phyloP scores from a whole-genome alignment of 129 eudicot genomes.

The Escallonia rubra region DNA sequence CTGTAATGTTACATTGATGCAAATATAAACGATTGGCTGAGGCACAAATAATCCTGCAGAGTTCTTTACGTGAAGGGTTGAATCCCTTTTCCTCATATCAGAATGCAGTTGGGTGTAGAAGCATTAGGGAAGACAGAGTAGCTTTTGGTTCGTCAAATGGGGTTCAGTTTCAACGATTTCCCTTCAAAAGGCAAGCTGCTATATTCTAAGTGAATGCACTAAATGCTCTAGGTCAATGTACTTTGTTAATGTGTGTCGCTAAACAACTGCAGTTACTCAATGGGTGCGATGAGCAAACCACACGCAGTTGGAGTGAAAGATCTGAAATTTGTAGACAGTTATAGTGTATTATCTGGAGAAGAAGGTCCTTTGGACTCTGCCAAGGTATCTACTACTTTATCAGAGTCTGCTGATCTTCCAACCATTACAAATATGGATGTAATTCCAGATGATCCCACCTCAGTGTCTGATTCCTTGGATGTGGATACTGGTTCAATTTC shows the following conservation, averaged over 20 bases:
- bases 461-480: conserved; percentile 31
- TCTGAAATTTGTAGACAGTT: conserved; percentile 25
- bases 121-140: conserved; percentile 29
- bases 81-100: conserved; percentile 24
- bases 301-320: conserved; percentile 6
- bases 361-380: conserved; percentile 19
- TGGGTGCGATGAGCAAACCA: conserved; percentile 7
- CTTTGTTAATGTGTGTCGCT: too few relatives aligned
- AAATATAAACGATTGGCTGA: not conserved
- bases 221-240: conserved; percentile 5
- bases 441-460: conserved; percentile 11
- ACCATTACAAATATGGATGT: conserved; percentile 14
- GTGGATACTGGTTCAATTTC: conserved; percentile 36
- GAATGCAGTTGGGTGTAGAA: conserved; percentile 33
- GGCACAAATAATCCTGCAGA: conserved; percentile 36
- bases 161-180: conserved; percentile 16
- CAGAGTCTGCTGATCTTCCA: conserved; percentile 24
- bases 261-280: conserved; percentile 13
- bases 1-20: not conserved
- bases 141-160: conserved; percentile 27
- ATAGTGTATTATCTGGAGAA: conserved; percentile 20
- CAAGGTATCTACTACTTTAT: conserved; percentile 16
- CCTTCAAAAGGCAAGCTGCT: conserved; percentile 30
- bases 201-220: not conserved
- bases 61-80: conserved; percentile 42